These are phyloP conservation scores for Tuber umbilicatum DNA, from an alignment of 495 filamentous ascomycete species.

Conservation along the genomic window DNA sequence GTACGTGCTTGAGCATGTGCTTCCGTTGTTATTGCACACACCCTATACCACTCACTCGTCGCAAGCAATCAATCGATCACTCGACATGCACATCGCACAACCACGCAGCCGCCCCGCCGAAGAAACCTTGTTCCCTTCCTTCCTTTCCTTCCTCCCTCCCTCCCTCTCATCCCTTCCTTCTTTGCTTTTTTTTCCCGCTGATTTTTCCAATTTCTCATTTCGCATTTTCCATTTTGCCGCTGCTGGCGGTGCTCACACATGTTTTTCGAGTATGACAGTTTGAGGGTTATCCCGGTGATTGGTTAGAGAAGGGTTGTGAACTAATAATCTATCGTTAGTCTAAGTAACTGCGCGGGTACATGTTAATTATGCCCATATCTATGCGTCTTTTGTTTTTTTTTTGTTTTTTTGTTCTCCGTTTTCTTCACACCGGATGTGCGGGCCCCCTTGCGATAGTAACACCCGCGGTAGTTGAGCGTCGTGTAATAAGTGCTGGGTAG, in stretches of 20 bases:
- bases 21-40: background rate
- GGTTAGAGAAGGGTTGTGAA: background rate
- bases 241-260: background rate
- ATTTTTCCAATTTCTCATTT: background rate
- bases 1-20: background rate
- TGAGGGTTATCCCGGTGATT: background rate
- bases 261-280: background rate
- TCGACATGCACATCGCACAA: background rate
- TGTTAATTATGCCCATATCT: background rate
- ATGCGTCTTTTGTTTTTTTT: background rate
- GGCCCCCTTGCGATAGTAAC: background rate
- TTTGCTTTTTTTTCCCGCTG: background rate
- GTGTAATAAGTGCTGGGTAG: background rate
- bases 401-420: background rate
- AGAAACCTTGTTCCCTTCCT: conserved; percentile 1
- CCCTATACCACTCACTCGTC: background rate
- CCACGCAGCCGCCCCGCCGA: background rate
- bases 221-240: background rate
- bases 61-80: conserved; percentile 1
- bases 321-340: background rate
- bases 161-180: too few species aligned
- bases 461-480: background rate
- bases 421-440: background rate
- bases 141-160: background rate
- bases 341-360: background rate